Evolutionary conservation across 495 filamentous ascomycete species (phyloP).

Genomic region (Xylaria grammica): DNA sequence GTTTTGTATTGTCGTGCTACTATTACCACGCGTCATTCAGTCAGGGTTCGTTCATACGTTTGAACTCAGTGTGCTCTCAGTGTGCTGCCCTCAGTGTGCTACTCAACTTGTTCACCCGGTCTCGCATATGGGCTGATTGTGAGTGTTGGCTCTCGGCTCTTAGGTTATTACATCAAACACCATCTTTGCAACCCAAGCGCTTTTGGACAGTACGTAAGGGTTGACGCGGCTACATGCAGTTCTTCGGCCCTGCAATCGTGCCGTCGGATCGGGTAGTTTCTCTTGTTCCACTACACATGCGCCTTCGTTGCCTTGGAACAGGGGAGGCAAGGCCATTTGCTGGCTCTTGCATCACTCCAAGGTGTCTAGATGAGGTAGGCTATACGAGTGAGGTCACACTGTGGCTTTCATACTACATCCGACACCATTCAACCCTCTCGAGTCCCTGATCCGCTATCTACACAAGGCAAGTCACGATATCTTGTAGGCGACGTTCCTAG

Average conservation of each 20-base stretch:
- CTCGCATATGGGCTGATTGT: background rate
- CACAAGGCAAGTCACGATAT: background rate
- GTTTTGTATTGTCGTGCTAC: no score
- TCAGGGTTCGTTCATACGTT: background rate
- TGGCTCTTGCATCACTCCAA: background rate
- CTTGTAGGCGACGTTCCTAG: no score
- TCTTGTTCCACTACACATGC: conserved; percentile 7
- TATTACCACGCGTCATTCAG: no score
- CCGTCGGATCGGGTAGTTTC: conserved; percentile 21
- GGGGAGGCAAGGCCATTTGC: conserved; percentile 5
- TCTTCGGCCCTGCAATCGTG: conserved; percentile 2
- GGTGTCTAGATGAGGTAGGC: background rate
- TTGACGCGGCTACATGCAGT: conserved; percentile 10
- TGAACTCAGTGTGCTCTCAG: no score
- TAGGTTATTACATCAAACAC: background rate
- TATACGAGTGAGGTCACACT: conserved; percentile 2
- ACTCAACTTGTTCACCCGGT: background rate
- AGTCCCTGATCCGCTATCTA: conserved; percentile 6
- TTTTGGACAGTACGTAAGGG: background rate
- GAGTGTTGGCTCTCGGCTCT: background rate
- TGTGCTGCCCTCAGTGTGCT: no score
- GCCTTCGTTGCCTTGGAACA: background rate
- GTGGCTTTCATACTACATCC: conserved; percentile 16
- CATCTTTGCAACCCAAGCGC: background rate
- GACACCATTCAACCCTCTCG: background rate